Base-by-base conservation (phyloP, 2,329 filamentous ascomycete genomes). In the Colletotrichum magnum region DNA sequence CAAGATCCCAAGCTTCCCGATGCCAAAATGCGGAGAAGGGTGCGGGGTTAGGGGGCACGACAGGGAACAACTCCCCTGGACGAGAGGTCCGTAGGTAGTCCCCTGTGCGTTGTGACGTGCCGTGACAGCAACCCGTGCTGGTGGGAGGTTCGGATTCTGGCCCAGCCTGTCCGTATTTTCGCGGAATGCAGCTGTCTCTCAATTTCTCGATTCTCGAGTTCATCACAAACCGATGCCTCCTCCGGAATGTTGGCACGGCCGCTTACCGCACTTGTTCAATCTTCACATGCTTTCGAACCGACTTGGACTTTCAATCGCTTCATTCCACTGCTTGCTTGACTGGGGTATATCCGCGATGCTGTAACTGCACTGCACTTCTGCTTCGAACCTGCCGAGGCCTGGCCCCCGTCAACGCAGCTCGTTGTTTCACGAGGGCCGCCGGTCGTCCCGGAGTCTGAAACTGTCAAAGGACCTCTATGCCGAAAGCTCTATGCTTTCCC, bases 301-400 rank as follows among this genome's bases (percentile, higher is more conserved):
- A n/a, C 13, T 60, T 39, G 18, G 41, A 24, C 13, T 58, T 43
- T 64, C 28, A 54, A 54, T 48, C 47, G 53, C 39, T 70, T 54
- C 54, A 68, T 51, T 69, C 47, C 60, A 62, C 51, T 54, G 28
- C 36, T 51, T 68, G 36, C 36, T 51, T 68, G 36, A 32, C 18
- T 59, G 39, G 67, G 65, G 67, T 70, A 70, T 70, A 70, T 70
- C 58, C 57, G 53, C 64, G 39, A 68, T 58, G 53, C 47, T 70
- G 39, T 41, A 41, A 59, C 41, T 66, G 21, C 21, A 24, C 21
- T 24, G 56, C 56, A 51, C 32, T 41, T 47, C 43, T 53, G 26
- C 21, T 50, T 28, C 58, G 24, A 6, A 41, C 6, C 18, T 28
- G 47, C 7, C 26, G 43, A 26, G 28, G 18, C 51, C 51, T 24